Base-by-base conservation (phyloP, 2,329 filamentous ascomycete genomes). In the Rhynchosporium graminicola region DNA sequence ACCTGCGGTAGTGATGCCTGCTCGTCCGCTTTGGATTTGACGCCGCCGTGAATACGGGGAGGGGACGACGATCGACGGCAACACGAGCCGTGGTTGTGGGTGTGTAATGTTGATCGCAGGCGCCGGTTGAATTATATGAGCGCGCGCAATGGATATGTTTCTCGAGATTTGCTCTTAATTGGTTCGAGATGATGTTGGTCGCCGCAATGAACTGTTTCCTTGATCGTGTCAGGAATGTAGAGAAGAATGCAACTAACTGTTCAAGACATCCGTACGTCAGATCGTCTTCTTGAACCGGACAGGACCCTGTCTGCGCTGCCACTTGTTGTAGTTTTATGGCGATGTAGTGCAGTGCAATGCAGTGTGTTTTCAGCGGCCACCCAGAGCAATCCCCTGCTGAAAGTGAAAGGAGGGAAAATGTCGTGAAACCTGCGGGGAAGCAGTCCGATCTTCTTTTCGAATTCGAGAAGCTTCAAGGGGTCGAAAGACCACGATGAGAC, bases 401-500 rank as follows among this genome's bases (percentile, higher is more conserved):
- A 63, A 20, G n/a, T 56, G 61, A 54, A 63, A 20, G n/a, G 20
- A n/a, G 15, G 4, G 15, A 12, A 45, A 62, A 52, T 15, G 54
- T 20, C 8, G 54, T 62, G 64, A 64, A 63, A 66, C 52, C 54
- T 60, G 62, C 50, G 64, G 64, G 59, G 59, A 60, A 66, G 60
- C 59, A 40, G 43, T 42, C 36, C 51, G n/a, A 48, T 58, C 43
- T 63, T 55, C 51, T 31, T 54, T 59, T 48, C 56, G 57, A 62
- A 52, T 59, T 59, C 55, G 36, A 60, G 58, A 59, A 54, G 56
- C 20, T 20, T 20, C 20, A 20, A 20, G 20, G 20, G 20, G 20
- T 20, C 20, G 20, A 20, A 1, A 20, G 20, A 1, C 20, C 20
- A 20, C 20, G 20, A 20, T 20, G 20, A 20, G 20, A 20, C 20